Conservation (phyloP, 148 eudicot genomes). For the Arctostaphylos glauca region DNA sequence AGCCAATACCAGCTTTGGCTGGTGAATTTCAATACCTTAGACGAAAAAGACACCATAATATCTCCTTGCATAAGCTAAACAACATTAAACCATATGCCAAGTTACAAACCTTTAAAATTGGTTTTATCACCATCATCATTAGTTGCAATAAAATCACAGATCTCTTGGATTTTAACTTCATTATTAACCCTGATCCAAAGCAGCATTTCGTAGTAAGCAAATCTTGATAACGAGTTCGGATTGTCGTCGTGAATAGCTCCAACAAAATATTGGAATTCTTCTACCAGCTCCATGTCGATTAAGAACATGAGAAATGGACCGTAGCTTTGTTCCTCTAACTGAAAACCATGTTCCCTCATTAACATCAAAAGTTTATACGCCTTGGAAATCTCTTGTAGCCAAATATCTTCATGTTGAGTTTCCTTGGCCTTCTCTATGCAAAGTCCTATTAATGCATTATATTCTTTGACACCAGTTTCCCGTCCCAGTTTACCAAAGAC, state of each 20-base stretch:
- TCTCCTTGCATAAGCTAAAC: neutral
- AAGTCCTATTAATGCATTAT: conserved; percentile 47
- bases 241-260: conserved; percentile 55
- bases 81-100: neutral
- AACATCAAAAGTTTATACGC: conserved; percentile 50
- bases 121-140: conserved; percentile 37
- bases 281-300: conserved; percentile 64
- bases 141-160: conserved; percentile 34
- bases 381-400: conserved; percentile 44
- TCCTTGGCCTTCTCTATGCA: conserved; percentile 61
- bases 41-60: neutral
- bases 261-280: conserved; percentile 58
- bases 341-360: conserved; percentile 72
- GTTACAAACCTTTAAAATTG: conserved; percentile 53
- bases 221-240: conserved; percentile 49
- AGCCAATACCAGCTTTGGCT: neutral
- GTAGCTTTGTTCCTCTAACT: conserved; percentile 67
- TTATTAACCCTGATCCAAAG: conserved; percentile 60
- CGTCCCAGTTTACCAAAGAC: conserved; percentile 67
- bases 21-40: neutral
- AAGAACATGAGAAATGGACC: conserved; percentile 70
- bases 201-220: conserved; percentile 92
- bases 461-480: conserved; percentile 73
- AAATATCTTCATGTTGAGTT: conserved; percentile 54
- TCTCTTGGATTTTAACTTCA: conserved; percentile 70